phyloP scores from a whole-genome alignment of 306 rosid genomes.

The Pueraria montana region DNA sequence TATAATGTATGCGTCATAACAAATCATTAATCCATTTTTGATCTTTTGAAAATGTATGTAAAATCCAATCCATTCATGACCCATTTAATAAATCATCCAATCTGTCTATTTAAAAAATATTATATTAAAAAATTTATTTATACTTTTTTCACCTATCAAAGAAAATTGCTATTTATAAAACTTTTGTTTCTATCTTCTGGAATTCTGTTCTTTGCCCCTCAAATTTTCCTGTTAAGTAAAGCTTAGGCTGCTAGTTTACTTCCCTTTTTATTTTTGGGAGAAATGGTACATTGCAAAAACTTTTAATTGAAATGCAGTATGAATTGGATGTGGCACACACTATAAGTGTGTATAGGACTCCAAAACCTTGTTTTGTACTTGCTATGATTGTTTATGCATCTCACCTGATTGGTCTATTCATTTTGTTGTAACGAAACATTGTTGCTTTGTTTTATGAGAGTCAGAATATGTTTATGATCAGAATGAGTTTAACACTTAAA shows the following conservation, averaged over 20 bases:
- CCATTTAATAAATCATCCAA: conserved; percentile 7
- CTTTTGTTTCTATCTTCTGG: not conserved
- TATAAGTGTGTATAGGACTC: not conserved
- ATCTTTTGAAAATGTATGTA: not conserved
- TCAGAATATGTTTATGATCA: not conserved
- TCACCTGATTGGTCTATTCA: not conserved
- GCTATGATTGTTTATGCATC: not conserved
- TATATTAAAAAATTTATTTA: not conserved
- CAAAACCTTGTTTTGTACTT: not conserved
- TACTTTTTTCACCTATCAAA: not conserved
- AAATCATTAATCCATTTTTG: not conserved
- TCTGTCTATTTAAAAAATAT: not conserved
- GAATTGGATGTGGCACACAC: not conserved
- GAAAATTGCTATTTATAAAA: not conserved
- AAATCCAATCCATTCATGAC: not conserved
- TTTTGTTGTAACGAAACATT: not conserved
- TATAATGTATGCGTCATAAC: not conserved
- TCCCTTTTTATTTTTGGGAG: not conserved
- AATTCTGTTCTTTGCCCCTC: not conserved
- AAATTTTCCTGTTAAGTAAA: not conserved
- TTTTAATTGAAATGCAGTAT: not conserved
- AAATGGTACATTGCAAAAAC: not conserved
- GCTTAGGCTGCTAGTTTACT: not conserved
- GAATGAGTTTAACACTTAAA: not conserved
- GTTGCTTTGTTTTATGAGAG: not conserved